Conservation (phyloP, 176 grass and related monocot genomes). For the Lolium rigidum region DNA sequence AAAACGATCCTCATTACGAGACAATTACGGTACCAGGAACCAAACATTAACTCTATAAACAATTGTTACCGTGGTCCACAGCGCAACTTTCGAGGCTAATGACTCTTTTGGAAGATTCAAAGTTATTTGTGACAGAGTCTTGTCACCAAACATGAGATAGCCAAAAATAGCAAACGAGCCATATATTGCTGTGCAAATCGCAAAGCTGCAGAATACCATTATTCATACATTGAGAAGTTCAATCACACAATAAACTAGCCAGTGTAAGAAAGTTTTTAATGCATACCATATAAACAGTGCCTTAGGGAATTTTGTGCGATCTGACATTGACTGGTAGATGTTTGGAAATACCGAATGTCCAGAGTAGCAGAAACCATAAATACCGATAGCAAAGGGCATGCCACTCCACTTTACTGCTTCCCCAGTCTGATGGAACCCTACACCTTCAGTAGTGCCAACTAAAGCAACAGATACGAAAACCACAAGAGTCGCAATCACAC, state of each 20-base stretch:
- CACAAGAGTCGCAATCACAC: conserved; percentile 73
- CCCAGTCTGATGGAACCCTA: conserved; percentile 78
- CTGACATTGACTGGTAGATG: conserved; percentile 96
- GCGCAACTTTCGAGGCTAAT: conserved; percentile 77
- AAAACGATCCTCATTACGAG: conserved; percentile 5
- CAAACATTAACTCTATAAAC: neutral
- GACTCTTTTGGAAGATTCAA: conserved; percentile 88
- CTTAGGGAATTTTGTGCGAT: conserved; percentile 86
- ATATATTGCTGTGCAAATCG: conserved; percentile 80
- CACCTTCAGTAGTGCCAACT: conserved; percentile 58
- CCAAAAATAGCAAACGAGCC: conserved; percentile 78
- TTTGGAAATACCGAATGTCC: conserved; percentile 95
- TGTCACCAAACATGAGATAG: conserved; percentile 94
- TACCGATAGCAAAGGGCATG: conserved; percentile 84
- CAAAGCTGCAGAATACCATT: conserved; percentile 65
- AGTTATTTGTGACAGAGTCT: conserved; percentile 89
- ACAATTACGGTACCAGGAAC: neutral
- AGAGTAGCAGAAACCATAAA: conserved; percentile 92
- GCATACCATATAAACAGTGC: conserved; percentile 79
- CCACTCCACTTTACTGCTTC: conserved; percentile 73
- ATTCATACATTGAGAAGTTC: conserved; percentile 39
- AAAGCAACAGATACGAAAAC: conserved; percentile 69
- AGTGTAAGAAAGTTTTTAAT: neutral
- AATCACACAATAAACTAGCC: conserved; percentile 7
- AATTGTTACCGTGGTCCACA: conserved; percentile 88